Evolutionary conservation across 257 asterid genomes (phyloP), one percentile per base, ranked within the genome.

Genomic region (Jasminum sambac): DNA sequence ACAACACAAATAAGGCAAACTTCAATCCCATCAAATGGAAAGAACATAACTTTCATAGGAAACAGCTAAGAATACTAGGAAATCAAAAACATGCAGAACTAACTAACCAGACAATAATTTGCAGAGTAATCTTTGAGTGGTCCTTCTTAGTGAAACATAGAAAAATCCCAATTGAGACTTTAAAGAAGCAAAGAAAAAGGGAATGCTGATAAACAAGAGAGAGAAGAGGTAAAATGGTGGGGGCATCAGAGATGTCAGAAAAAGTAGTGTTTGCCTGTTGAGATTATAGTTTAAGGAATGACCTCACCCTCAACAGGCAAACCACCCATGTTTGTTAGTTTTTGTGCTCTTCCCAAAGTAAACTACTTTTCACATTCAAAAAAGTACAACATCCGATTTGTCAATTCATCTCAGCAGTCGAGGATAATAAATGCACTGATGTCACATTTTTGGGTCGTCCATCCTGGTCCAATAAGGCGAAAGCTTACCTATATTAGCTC

Each of bases 181-280:
- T 64, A 39, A 48, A 58, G 55, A 69, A 66, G 77, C 25, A 55
- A 70, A 41, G 76, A 68, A 63, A 63, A 72, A 70, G 42, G 74
- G 67, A 37, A 63, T 10, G 42, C 38, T 26, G 57, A 17, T 64
- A 71, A 16, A 64, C 67, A 38, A 7, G 13, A 19, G 61, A 48
- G 26, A 17, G 61, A 26, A 52, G 61, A 72, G 72, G 76, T n/a
- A 72, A 71, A 72, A 58, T 72, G 73, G 77, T 73, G 84, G 79
- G 76, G 57, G 68, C 72, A 77, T 73, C 70, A 76, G 71, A 76
- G 74, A 59, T 34, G 79, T 52, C 72, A 69, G 74, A 64, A 77
- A 67, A 77, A 58, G 43, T 69, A 30, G 71, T 50, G 44, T 16
- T 72, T 34, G 72, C 9, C 23, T n/a, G 23, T 46, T n/a, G 57